phyloP scores from a whole-genome alignment of 306 rosid species.

The Vigna trinervia region DNA sequence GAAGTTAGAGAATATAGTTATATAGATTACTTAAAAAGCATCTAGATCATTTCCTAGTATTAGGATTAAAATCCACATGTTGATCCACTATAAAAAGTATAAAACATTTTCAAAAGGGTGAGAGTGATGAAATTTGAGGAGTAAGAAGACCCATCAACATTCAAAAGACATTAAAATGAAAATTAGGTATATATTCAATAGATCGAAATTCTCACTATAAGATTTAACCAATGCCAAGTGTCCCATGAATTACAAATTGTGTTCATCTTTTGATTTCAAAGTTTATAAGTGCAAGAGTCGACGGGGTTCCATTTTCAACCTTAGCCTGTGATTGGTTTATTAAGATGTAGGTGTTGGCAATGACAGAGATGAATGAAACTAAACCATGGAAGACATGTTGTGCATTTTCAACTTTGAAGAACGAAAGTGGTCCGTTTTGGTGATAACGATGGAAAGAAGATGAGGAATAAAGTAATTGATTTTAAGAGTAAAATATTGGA shows the following conservation, averaged over 20 bases:
- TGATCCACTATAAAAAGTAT: background rate
- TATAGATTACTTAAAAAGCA: background rate
- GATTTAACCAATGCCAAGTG: conserved; percentile 9
- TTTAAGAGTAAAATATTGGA: conserved; percentile 35
- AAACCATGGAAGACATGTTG: conserved; percentile 38
- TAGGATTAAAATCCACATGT: background rate
- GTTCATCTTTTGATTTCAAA: conserved; percentile 28
- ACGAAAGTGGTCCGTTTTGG: conserved; percentile 69
- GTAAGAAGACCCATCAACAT: background rate
- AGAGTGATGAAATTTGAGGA: background rate
- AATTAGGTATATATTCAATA: too few species aligned
- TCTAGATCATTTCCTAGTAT: background rate
- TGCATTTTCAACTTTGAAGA: conserved; percentile 20
- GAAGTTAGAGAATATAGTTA: too few species aligned
- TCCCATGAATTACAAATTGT: background rate
- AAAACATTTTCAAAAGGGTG: background rate
- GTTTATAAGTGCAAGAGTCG: background rate
- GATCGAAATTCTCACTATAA: background rate
- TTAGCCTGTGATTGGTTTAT: background rate
- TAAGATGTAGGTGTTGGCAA: conserved; percentile 19
- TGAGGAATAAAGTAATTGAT: conserved; percentile 46
- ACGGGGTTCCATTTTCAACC: conserved; percentile 5
- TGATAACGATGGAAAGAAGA: conserved; percentile 63
- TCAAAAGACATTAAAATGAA: background rate
- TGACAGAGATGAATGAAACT: conserved; percentile 29